Evolutionary conservation across 257 asterid genomes (phyloP).

Genomic region (Ophiorrhiza pumila): DNA sequence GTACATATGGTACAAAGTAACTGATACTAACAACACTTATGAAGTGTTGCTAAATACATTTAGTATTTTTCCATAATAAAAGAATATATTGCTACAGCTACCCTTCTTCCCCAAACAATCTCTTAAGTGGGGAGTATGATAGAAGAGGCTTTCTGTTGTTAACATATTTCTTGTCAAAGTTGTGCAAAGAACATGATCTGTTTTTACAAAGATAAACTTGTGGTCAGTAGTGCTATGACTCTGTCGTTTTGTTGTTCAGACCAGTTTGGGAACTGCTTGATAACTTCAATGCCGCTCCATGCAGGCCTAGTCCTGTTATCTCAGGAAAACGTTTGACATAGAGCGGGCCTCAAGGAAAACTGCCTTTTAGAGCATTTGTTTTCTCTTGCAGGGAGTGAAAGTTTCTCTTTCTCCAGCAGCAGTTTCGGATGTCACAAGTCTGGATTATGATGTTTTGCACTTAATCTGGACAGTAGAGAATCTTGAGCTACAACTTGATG

Average conservation of each 20-base stretch:
- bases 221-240: background rate
- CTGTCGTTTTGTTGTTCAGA: background rate
- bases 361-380: background rate
- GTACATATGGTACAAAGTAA: background rate
- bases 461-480: constrained; percentile 65
- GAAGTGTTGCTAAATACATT: background rate
- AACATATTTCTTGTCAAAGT: background rate
- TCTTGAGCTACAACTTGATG: constrained; percentile 64
- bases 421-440: constrained; percentile 42
- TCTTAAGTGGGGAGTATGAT: background rate
- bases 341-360: background rate
- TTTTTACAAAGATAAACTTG: background rate
- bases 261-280: background rate
- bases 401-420: constrained; percentile 59
- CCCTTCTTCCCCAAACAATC: background rate
- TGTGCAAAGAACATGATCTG: background rate
- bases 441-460: constrained; percentile 64
- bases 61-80: background rate
- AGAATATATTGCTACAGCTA: background rate
- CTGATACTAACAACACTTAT: background rate
- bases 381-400: constrained; percentile 66
- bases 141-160: background rate
- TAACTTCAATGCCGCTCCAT: background rate
- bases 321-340: background rate
- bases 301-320: background rate